These are phyloP conservation scores for Teunomyces lycoperdinae DNA, from an alignment of 805 yeast species.

Conservation along the genomic window DNA sequence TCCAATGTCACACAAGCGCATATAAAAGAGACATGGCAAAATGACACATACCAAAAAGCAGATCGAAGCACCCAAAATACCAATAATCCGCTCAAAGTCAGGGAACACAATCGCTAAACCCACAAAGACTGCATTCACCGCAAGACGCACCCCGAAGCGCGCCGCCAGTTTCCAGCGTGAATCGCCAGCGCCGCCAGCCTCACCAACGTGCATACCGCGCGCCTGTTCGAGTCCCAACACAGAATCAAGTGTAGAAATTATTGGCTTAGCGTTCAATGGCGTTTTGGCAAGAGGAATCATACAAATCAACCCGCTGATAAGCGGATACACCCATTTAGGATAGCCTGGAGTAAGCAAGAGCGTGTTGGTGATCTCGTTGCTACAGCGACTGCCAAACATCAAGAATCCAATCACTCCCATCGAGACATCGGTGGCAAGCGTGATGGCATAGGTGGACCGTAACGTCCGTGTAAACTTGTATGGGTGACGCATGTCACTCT, in stretches of 20 bases:
- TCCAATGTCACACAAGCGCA: conserved; percentile 19
- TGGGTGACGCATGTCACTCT: conserved; percentile 74
- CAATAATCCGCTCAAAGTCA: conserved; percentile 39
- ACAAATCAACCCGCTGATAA: conserved; percentile 33
- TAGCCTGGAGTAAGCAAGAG: conserved; percentile 64
- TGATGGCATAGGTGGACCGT: conserved; percentile 53
- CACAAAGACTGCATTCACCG: conserved; percentile 22
- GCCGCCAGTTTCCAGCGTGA: too few species aligned
- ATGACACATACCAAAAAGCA: conserved; percentile 41
- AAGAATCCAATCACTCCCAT: conserved; percentile 68
- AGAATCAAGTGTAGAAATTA: conserved; percentile 37
- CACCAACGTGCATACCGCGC: too few species aligned
- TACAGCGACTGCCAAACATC: conserved; percentile 72
- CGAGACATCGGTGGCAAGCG: conserved; percentile 55
- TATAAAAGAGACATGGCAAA: conserved; percentile 38
- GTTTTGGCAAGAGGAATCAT: conserved; percentile 40
- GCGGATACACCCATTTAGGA: conserved; percentile 51
- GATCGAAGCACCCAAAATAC: conserved; percentile 41
- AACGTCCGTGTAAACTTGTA: conserved; percentile 52
- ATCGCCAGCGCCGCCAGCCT: too few species aligned
- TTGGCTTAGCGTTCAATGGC: conserved; percentile 38
- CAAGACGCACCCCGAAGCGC: conserved; percentile 15
- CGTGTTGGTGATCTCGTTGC: conserved; percentile 77
- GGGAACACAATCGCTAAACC: conserved; percentile 28
- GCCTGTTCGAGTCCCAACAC: conserved; percentile 12